Conservation (phyloP, 106 monocot species). For the Phalaenopsis aphrodite region DNA sequence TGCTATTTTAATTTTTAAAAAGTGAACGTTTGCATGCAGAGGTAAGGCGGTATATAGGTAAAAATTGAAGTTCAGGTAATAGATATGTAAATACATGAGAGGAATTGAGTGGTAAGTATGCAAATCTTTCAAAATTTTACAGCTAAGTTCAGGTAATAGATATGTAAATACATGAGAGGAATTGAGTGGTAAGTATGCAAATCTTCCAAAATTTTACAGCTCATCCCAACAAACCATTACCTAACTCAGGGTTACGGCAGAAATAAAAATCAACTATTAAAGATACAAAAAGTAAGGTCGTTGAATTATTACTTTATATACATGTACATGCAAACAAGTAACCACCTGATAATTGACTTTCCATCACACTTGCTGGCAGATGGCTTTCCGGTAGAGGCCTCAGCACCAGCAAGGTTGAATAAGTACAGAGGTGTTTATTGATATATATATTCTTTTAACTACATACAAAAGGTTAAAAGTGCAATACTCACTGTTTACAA, state of each 20-base stretch:
- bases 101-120: too few relatives aligned
- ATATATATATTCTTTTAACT: neutral
- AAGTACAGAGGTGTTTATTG: neutral
- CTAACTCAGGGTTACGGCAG: neutral
- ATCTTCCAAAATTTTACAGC: too few relatives aligned
- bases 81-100: too few relatives aligned
- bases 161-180: too few relatives aligned
- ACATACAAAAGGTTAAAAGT: neutral
- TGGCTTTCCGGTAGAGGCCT: neutral
- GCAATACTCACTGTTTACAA: constrained; percentile 23
- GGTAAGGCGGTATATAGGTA: too few relatives aligned
- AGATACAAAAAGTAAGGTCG: neutral
- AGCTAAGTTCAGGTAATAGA: too few relatives aligned
- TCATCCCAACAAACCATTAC: neutral
- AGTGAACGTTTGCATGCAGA: too few relatives aligned
- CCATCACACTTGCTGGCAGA: neutral
- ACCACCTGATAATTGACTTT: neutral
- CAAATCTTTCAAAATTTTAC: too few relatives aligned
- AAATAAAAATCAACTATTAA: neutral
- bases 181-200: too few relatives aligned
- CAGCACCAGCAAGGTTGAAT: neutral
- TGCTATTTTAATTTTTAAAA: too few relatives aligned
- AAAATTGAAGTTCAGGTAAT: too few relatives aligned
- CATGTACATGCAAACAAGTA: neutral
- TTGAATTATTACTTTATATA: neutral